These are phyloP conservation scores for Annulohypoxylon moriforme DNA, from an alignment of 495 filamentous ascomycete species.

Conservation along the genomic window DNA sequence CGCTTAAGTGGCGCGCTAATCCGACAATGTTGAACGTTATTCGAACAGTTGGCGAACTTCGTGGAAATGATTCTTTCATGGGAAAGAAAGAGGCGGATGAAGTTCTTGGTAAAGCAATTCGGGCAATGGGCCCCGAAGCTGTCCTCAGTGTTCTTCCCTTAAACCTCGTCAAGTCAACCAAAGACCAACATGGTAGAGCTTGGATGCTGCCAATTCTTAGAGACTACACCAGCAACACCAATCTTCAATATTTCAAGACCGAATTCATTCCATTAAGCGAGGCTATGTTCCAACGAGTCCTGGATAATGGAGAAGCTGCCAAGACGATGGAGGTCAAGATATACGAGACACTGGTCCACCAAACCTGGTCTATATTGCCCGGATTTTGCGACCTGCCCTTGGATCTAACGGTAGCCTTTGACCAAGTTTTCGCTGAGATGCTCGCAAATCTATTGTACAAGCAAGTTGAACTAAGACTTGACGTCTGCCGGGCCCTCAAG, in stretches of 20 bases:
- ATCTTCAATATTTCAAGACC: conserved; percentile 82
- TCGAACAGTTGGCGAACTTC: conserved; percentile 84
- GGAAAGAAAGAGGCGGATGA: conserved; percentile 95
- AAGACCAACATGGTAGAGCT: conserved; percentile 83
- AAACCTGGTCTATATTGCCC: conserved; percentile 94
- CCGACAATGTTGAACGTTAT: conserved; percentile 80
- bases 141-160: conserved; percentile 85
- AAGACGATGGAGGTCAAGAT: conserved; percentile 97
- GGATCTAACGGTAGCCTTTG: conserved; percentile 80
- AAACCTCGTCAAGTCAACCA: conserved; percentile 80
- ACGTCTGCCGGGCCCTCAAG: conserved; percentile 87
- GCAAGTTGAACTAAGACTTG: conserved; percentile 85
- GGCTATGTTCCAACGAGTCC: conserved; percentile 85
- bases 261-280: conserved; percentile 92
- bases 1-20: conserved; percentile 82
- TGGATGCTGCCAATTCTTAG: conserved; percentile 94
- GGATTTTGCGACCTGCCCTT: conserved; percentile 93
- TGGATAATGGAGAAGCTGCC: conserved; percentile 79
- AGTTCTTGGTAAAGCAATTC: conserved; percentile 85
- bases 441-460: conserved; percentile 91
- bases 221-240: conserved; percentile 85
- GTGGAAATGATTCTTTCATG: conserved; percentile 86
- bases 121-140: conserved; percentile 85
- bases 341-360: conserved; percentile 93
- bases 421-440: conserved; percentile 91